Evolutionary conservation across 169 alveolate genomes (phyloP).

Genomic region (Cryptosporidium felis): DNA sequence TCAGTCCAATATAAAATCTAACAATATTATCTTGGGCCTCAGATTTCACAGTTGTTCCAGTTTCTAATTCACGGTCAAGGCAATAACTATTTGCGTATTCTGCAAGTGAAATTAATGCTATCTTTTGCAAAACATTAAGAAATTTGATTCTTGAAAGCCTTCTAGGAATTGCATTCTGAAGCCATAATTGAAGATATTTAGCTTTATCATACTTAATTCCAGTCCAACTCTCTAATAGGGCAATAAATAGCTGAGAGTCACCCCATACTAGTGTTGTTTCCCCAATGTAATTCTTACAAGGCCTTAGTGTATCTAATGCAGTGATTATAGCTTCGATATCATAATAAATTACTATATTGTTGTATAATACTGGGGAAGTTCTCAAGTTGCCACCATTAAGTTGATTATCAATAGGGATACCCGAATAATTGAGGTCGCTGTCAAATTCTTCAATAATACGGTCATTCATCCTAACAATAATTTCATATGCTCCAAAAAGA

Average conservation of each 20-base stretch:
- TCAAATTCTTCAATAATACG: constrained; percentile 36
- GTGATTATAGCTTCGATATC: constrained; percentile 48
- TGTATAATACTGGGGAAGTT: constrained; percentile 32
- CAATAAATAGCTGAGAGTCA: constrained; percentile 52
- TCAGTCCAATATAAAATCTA: constrained; percentile 39
- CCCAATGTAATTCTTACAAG: constrained; percentile 18
- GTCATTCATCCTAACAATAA: constrained; percentile 51
- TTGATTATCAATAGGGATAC: constrained; percentile 1
- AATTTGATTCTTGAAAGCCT: constrained; percentile 44
- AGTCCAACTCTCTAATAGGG: constrained; percentile 48
- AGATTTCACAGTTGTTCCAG: not conserved
- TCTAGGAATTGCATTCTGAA: constrained; percentile 47
- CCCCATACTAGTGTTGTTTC: constrained; percentile 50
- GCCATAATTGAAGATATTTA: constrained; percentile 39
- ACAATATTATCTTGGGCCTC: constrained; percentile 18
- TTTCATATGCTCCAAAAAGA: constrained; percentile 46
- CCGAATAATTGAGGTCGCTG: not conserved
- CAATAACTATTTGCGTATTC: constrained; percentile 35
- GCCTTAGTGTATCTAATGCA: constrained; percentile 55
- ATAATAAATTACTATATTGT: constrained; percentile 48
- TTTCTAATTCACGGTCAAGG: constrained; percentile 38
- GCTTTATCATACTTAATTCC: constrained; percentile 58
- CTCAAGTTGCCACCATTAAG: not conserved
- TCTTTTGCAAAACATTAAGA: constrained; percentile 17
- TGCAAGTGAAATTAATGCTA: constrained; percentile 50